phyloP scores from a whole-genome alignment of 164 flowering plant species.

The Taxillus chinensis region DNA sequence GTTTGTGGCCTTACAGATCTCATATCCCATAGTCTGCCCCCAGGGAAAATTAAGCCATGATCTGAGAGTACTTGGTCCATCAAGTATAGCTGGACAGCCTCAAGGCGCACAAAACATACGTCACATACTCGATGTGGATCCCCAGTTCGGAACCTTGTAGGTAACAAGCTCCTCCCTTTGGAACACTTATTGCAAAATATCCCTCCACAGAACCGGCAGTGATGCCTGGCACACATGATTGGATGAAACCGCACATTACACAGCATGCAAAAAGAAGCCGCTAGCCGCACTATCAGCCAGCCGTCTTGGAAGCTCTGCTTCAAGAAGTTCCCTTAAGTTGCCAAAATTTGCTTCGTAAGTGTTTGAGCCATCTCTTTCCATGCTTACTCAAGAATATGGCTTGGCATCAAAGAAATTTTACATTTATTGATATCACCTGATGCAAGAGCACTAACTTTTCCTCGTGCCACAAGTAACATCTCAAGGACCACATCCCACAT shows the following conservation, averaged over 20 bases:
- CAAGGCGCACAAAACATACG: slow-evolving; percentile 91
- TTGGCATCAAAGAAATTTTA: slow-evolving; percentile 48
- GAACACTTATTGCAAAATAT: slow-evolving; percentile 79
- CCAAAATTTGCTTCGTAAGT: slow-evolving; percentile 68
- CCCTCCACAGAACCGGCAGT: slow-evolving; percentile 95
- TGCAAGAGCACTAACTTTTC: slow-evolving; percentile 63
- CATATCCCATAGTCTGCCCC: slow-evolving; percentile 96
- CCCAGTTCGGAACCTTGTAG: slow-evolving; percentile 48
- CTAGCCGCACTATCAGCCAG: slow-evolving; percentile 86
- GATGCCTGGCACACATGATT: slow-evolving; percentile 89
- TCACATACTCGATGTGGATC: slow-evolving; percentile 88
- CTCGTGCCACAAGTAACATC: slow-evolving; percentile 77
- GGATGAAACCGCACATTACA: slow-evolving; percentile 90
- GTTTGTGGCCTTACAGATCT: slow-evolving; percentile 93
- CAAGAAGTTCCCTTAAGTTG: slow-evolving; percentile 54
- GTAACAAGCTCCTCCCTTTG: slow-evolving; percentile 84
- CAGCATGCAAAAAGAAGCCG: slow-evolving; percentile 87
- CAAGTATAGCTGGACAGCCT: slow-evolving; percentile 69
- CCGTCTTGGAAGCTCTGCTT: slow-evolving; percentile 91
- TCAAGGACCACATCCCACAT: slow-evolving; percentile 96
- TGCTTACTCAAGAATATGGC: slow-evolving; percentile 66
- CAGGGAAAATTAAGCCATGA: slow-evolving; percentile 98
- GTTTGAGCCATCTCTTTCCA: slow-evolving; percentile 97
- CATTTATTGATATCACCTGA: slow-evolving; percentile 39
- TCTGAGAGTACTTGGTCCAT: slow-evolving; percentile 90